phyloP scores from a whole-genome alignment of 2,329 filamentous ascomycete species.

The Aspergillus sergii region DNA sequence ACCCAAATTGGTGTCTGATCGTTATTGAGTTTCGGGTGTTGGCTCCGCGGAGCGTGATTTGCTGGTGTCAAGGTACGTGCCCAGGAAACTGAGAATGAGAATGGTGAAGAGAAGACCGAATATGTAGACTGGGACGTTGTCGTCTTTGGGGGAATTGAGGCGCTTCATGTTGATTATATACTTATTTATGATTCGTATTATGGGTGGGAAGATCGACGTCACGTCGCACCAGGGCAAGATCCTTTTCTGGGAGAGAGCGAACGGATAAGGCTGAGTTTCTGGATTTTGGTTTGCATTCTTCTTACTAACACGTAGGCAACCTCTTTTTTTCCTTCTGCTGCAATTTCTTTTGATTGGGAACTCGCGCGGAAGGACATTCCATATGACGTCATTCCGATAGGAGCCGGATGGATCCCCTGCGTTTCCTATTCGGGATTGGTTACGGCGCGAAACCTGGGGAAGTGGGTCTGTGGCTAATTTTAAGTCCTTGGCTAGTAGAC shows the following conservation, averaged over 20 bases:
- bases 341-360: neutral
- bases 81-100: conserved; percentile 29
- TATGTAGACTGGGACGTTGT: conserved; percentile 30
- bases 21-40: neutral
- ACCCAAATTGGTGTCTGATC: neutral
- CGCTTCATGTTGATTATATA: conserved; percentile 24
- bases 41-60: conserved; percentile 14
- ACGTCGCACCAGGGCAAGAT: conserved; percentile 11
- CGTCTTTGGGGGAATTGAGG: conserved; percentile 27
- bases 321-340: neutral
- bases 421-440: conserved; percentile 3
- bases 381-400: conserved; percentile 23
- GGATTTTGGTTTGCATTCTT: neutral
- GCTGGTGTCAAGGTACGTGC: conserved; percentile 17
- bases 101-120: conserved; percentile 31
- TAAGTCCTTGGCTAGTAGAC: neutral
- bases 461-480: conserved; percentile 9
- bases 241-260: neutral
- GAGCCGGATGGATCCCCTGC: conserved; percentile 4
- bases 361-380: neutral
- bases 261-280: neutral
- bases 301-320: neutral
- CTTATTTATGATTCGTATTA: neutral
- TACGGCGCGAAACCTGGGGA: conserved; percentile 5
- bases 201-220: conserved; percentile 24